Evolutionary conservation across 139 green algal genomes (phyloP).

Genomic region (Volvox africanus): DNA sequence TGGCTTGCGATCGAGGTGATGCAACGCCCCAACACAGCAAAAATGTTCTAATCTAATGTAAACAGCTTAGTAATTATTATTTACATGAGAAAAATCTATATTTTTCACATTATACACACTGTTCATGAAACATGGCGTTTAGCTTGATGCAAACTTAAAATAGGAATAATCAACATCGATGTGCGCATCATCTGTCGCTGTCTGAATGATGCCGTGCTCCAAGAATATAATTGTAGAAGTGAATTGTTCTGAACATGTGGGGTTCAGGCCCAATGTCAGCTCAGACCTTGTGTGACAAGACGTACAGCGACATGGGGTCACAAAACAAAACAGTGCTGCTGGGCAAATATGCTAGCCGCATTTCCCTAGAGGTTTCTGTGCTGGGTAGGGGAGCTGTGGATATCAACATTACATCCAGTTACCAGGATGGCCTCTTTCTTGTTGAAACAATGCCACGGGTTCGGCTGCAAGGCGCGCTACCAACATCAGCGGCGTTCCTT

Average conservation of each 20-base stretch:
- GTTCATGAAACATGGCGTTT: neutral
- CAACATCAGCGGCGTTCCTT: neutral
- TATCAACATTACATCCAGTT: neutral
- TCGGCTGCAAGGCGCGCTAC: conserved; percentile 1
- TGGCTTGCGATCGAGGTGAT: no score
- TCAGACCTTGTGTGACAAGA: no score
- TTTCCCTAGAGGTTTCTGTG: no score
- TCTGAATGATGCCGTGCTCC: neutral
- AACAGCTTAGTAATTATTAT: neutral
- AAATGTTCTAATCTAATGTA: neutral
- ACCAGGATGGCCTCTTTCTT: neutral
- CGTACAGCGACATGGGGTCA: no score
- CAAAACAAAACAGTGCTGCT: no score
- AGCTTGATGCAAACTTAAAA: neutral
- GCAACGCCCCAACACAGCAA: no score
- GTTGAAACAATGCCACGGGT: neutral
- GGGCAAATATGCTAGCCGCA: no score
- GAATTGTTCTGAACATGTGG: no score
- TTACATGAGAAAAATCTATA: neutral
- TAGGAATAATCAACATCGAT: neutral
- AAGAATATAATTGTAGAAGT: neutral
- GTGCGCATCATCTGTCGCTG: conserved; percentile 23
- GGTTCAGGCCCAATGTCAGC: no score
- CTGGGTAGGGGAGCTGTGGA: no score
- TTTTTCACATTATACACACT: no score